These are phyloP conservation scores for Phalaenopsis equestris DNA, from an alignment of 106 monocot species.

Conservation along the genomic window DNA sequence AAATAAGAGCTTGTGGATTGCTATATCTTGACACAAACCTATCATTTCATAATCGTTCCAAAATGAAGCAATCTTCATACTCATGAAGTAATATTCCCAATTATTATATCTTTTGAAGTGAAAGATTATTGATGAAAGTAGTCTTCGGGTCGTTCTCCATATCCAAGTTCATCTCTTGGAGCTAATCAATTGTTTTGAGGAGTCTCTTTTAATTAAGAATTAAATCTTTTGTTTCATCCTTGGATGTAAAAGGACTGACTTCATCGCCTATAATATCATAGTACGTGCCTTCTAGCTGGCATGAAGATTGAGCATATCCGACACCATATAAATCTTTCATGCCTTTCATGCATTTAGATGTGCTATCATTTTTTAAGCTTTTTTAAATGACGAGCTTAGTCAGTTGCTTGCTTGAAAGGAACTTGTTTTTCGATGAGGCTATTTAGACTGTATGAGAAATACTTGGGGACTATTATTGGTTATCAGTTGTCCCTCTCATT, in stretches of 20 bases:
- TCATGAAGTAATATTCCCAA: background rate
- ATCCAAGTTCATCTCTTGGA: background rate
- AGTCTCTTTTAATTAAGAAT: background rate
- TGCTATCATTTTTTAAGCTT: background rate
- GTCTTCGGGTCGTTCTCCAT: background rate
- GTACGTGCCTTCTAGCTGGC: background rate
- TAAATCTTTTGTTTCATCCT: background rate
- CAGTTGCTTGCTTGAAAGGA: too few species aligned
- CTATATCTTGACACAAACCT: background rate
- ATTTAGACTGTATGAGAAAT: too few species aligned
- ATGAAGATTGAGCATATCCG: background rate
- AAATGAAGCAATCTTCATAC: background rate
- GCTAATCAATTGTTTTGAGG: background rate
- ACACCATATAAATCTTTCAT: background rate
- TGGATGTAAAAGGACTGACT: background rate
- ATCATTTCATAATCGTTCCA: background rate
- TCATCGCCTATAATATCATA: background rate
- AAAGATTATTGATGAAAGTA: background rate
- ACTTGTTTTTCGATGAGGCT: too few species aligned
- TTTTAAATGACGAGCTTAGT: too few species aligned
- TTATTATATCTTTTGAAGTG: too few species aligned
- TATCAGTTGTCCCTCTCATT: too few species aligned
- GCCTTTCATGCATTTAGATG: background rate
- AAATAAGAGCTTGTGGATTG: background rate
- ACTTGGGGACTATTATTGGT: too few species aligned